Evolutionary conservation across 805 yeast genomes (phyloP).

Genomic region (Brettanomyces sp.): DNA sequence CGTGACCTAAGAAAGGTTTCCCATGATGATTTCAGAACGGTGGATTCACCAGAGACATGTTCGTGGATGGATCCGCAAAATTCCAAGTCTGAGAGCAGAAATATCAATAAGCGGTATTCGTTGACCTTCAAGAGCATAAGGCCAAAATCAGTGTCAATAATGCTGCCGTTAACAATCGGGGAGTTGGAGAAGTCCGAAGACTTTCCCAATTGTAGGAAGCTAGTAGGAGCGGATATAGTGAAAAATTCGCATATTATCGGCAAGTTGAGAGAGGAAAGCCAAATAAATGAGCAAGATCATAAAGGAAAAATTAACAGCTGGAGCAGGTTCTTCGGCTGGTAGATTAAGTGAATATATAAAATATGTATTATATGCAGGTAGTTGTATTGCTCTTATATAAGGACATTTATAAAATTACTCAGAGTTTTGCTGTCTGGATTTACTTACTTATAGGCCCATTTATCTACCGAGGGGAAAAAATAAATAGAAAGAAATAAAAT

Average conservation of each 20-base stretch:
- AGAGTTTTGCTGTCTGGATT: no score
- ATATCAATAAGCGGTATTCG: constrained; percentile 15
- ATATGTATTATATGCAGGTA: background rate
- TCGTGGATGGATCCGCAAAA: constrained; percentile 46
- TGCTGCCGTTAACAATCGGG: background rate
- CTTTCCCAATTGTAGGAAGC: background rate
- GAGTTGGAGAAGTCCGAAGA: background rate
- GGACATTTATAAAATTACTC: no score
- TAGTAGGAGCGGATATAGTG: background rate
- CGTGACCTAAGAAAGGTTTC: no score
- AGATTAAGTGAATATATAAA: background rate
- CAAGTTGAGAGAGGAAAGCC: background rate
- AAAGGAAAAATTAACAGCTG: background rate
- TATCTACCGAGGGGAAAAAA: no score
- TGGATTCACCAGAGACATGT: constrained; percentile 18
- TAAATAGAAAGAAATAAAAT: no score
- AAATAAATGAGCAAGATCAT: background rate
- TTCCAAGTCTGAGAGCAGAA: background rate
- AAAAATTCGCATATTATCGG: background rate
- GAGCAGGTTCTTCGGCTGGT: constrained; percentile 1
- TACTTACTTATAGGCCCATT: no score
- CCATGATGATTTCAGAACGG: no score
- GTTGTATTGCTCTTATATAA: no score
- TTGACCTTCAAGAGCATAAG: constrained; percentile 6
- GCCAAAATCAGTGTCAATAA: background rate